These are phyloP conservation scores for Prunus mira DNA, from an alignment of 306 rosid genomes.

Conservation along the genomic window DNA sequence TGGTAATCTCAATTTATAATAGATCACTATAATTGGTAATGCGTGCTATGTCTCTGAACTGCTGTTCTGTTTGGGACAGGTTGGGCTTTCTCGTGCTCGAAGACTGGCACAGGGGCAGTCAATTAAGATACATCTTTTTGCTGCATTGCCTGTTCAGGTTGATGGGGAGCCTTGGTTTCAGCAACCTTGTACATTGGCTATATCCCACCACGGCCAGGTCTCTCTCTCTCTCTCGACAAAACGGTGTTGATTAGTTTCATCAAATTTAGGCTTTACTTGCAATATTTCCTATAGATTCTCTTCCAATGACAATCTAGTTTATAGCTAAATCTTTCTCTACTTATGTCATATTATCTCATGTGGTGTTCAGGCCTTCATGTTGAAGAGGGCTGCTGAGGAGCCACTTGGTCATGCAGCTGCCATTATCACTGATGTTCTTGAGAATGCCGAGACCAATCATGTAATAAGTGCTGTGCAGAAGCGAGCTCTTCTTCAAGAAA, in stretches of 20 bases:
- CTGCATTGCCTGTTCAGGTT: conserved; percentile 85
- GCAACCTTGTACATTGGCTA: conserved; percentile 63
- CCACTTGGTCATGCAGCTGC: conserved; percentile 99
- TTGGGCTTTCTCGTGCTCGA: conserved; percentile 96
- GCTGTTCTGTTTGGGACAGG: conserved; percentile 44
- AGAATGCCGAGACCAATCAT: conserved; percentile 81
- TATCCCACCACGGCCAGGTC: conserved; percentile 97
- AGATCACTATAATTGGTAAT: neutral
- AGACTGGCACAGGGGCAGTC: conserved; percentile 96
- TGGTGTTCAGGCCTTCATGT: conserved; percentile 80
- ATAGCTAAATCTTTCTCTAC: neutral
- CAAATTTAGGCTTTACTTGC: neutral
- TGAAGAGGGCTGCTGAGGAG: conserved; percentile 86
- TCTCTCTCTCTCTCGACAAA: conserved; percentile 25
- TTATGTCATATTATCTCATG: neutral
- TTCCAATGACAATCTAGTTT: neutral
- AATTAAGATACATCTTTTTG: conserved; percentile 76
- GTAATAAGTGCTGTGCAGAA: conserved; percentile 88
- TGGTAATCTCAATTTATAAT: neutral
- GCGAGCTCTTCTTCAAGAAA: conserved; percentile 94
- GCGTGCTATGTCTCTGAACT: conserved; percentile 14
- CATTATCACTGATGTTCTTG: conserved; percentile 89
- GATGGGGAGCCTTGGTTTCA: conserved; percentile 99
- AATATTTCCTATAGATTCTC: too few relatives aligned
- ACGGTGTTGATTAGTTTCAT: neutral